Evolutionary conservation across 805 yeast genomes (phyloP).

Genomic region (Wickerhamiella brachini): DNA sequence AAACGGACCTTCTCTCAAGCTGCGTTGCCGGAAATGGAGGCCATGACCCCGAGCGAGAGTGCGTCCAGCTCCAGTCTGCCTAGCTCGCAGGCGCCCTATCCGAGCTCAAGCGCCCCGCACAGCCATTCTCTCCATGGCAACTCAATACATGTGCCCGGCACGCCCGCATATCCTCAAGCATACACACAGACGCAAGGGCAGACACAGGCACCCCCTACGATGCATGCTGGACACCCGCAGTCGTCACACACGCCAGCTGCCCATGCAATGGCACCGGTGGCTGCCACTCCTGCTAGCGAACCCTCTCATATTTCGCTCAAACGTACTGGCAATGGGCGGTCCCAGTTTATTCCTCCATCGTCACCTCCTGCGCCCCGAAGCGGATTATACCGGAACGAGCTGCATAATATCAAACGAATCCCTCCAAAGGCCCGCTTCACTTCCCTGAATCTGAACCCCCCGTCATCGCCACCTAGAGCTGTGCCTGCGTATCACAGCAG

Average conservation of each 20-base stretch:
- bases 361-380: not conserved
- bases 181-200: not conserved
- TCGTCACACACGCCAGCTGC: not conserved
- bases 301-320: not conserved
- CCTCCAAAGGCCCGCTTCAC: not conserved
- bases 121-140: not conserved
- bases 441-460: not conserved
- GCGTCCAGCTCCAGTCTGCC: not conserved
- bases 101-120: not conserved
- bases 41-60: not conserved
- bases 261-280: not conserved
- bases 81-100: not conserved
- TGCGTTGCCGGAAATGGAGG: not conserved
- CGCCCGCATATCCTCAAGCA: conserved; percentile 1
- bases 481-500: not conserved
- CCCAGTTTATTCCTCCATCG: not conserved
- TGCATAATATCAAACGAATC: conserved; percentile 2
- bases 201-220: not conserved
- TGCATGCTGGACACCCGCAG: not conserved
- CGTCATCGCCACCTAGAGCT: conserved; percentile 1
- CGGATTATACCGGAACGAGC: conserved; percentile 1
- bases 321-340: not conserved
- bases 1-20: not conserved
- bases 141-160: not conserved
- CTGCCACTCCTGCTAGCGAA: not conserved